These are phyloP conservation scores for Oxyria digyna DNA, from an alignment of 148 eudicot genomes.

Conservation along the genomic window DNA sequence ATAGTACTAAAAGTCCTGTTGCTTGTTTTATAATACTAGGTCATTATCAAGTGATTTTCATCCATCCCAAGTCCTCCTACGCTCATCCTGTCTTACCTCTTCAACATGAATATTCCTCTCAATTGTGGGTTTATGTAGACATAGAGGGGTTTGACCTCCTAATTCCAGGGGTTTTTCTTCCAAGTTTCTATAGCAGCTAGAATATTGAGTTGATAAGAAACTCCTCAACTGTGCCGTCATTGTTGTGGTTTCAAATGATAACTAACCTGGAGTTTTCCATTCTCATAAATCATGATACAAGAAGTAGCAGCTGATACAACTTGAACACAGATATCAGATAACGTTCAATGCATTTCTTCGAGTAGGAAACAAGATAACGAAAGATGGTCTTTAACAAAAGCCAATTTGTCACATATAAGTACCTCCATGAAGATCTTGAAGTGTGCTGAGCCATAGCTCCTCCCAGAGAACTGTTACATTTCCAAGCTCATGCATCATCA, in stretches of 20 bases:
- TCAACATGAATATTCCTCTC: not conserved
- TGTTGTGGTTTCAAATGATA: not conserved
- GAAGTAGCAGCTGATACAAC: not conserved
- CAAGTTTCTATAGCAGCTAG: not conserved
- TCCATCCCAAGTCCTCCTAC: conserved; percentile 4
- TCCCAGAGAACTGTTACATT: conserved; percentile 99
- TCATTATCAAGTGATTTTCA: not conserved
- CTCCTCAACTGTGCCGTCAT: not conserved
- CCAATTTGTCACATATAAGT: not conserved
- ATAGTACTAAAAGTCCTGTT: not conserved
- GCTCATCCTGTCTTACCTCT: not conserved
- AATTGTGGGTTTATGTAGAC: not conserved
- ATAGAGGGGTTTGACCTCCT: not conserved
- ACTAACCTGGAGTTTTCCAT: not conserved
- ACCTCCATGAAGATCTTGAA: conserved; percentile 99
- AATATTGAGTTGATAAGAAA: not conserved
- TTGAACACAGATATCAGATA: not conserved
- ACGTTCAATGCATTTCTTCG: not conserved
- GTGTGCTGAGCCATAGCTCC: conserved; percentile 96
- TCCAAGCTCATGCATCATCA: conserved; percentile 83
- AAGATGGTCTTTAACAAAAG: not conserved
- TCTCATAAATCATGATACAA: not conserved
- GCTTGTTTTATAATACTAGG: not conserved
- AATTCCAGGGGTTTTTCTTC: not conserved
- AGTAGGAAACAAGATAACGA: not conserved